A percentile compares a stretch with the other conserved stretches of the same genome.
phyloP scores from a whole-genome alignment of 345 rosid genomes.

The Viola odorata region DNA sequence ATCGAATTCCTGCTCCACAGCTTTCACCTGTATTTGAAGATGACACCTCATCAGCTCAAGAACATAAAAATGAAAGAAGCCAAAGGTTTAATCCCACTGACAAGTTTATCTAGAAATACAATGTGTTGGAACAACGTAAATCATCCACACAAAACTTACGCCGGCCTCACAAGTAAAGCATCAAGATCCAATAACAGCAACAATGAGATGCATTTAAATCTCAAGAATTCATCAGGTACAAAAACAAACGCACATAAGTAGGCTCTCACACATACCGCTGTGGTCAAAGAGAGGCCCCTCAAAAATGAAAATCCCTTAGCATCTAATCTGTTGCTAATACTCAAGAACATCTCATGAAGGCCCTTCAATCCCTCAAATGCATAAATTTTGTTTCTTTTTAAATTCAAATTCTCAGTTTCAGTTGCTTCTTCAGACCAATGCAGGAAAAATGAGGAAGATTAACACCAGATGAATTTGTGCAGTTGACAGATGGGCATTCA shows the following conservation, averaged over 20 bases:
- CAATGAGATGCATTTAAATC: neutral
- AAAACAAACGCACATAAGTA: neutral
- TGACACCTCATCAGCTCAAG: conserved; percentile 7
- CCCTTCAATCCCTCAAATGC: neutral
- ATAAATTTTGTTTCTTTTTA: neutral
- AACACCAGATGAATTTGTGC: neutral
- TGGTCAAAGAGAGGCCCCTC: neutral
- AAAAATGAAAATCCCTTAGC: neutral
- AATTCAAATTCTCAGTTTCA: neutral
- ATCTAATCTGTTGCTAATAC: neutral
- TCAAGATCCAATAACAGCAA: neutral
- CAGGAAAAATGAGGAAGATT: neutral
- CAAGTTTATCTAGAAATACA: neutral
- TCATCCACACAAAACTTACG: neutral
- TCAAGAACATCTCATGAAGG: neutral
- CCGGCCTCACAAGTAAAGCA: too few relatives aligned
- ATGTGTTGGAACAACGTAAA: neutral
- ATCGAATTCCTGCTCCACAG: conserved; percentile 85
- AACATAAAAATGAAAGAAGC: neutral
- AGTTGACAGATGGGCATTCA: neutral
- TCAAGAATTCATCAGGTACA: neutral
- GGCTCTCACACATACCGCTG: neutral
- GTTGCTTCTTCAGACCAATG: neutral
- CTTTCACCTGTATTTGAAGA: conserved; percentile 57
- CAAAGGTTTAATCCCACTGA: conserved; percentile 1